phyloP scores from a whole-genome alignment of 129 eudicot genomes.

The Helianthus annuus region DNA sequence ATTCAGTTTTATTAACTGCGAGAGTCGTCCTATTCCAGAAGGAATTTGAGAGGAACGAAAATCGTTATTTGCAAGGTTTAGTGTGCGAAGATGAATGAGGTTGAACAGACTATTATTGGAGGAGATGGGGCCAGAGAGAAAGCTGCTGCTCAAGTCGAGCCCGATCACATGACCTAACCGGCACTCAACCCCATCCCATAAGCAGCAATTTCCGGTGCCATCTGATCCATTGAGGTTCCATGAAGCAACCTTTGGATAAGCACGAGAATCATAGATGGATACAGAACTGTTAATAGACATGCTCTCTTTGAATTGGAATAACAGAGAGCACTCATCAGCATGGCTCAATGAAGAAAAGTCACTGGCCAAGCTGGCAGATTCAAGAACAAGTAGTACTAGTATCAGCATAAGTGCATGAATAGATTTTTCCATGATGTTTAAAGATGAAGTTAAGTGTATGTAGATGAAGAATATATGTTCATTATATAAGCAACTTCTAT shows the following conservation, averaged over 20 bases:
- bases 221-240: slow-evolving; percentile 8
- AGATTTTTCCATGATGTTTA: not conserved
- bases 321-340: not conserved
- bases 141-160: slow-evolving; percentile 30
- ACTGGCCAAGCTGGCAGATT: not conserved
- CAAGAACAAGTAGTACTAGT: not conserved
- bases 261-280: not conserved
- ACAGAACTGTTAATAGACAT: not conserved
- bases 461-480: too few relatives aligned
- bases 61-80: slow-evolving; percentile 17
- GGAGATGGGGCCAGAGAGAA: slow-evolving; percentile 15
- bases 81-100: slow-evolving; percentile 22
- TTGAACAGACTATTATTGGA: slow-evolving; percentile 16
- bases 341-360: too few relatives aligned
- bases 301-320: not conserved
- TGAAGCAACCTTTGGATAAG: not conserved
- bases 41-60: slow-evolving; percentile 26
- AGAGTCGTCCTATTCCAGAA: slow-evolving; percentile 23
- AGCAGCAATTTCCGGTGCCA: slow-evolving; percentile 13
- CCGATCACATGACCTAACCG: slow-evolving; percentile 19
- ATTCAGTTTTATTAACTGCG: not conserved
- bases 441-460: not conserved
- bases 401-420: not conserved
- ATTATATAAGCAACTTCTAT: too few relatives aligned
- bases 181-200: slow-evolving; percentile 33